Evolutionary conservation across 1,284 basidiomycete genomes (phyloP).

Genomic region (Ceratobasidium sp.): DNA sequence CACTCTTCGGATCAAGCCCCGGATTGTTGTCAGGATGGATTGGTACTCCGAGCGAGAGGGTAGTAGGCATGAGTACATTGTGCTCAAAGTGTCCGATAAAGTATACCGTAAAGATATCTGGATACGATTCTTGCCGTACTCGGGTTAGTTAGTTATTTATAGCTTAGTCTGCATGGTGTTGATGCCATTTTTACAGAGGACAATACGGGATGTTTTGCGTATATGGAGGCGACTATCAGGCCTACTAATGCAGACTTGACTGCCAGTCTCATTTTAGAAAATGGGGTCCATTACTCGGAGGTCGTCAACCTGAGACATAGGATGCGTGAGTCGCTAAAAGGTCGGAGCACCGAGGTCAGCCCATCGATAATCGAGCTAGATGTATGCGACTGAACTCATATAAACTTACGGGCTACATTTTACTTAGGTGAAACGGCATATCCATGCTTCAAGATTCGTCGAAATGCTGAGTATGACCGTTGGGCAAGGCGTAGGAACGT

Average conservation of each 20-base stretch:
- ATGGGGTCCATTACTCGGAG: neutral
- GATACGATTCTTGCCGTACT: neutral
- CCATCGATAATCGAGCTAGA: neutral
- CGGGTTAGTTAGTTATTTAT: neutral
- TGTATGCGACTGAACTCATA: too few relatives aligned
- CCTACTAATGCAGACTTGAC: too few relatives aligned
- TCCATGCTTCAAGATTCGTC: neutral
- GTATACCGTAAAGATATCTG: neutral
- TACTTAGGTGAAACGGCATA: too few relatives aligned
- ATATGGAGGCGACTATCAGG: neutral
- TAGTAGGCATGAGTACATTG: neutral
- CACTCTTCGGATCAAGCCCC: neutral
- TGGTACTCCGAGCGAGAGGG: conserved; percentile 12
- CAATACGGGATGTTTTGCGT: neutral
- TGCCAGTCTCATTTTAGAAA: neutral
- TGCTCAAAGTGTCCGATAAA: neutral
- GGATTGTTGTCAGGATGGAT: neutral
- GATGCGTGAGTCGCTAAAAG: neutral
- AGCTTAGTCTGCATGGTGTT: neutral
- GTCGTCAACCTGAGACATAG: neutral
- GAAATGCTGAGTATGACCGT: neutral
- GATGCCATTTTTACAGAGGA: neutral
- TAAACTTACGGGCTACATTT: too few relatives aligned
- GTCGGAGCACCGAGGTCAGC: neutral
- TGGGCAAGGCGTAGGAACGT: conserved; percentile 3